Evolutionary conservation across 352 stramenopile species (phyloP).

Genomic region (Pythium phragmiticola): DNA sequence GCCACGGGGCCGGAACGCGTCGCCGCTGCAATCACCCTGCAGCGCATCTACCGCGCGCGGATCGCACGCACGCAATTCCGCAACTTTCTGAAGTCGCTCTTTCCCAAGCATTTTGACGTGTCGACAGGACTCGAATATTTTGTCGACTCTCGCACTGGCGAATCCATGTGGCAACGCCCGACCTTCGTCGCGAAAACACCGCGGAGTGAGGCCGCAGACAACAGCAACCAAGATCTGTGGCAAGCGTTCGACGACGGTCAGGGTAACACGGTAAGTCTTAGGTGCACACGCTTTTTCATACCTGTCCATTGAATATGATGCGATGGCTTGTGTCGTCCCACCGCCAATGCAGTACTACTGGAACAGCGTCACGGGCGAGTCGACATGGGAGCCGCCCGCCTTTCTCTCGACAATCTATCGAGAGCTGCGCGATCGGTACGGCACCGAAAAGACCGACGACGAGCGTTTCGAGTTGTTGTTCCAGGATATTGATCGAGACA

Average conservation of each 20-base stretch:
- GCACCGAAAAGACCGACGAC: conserved; percentile 45
- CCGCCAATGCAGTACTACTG: conserved; percentile 54
- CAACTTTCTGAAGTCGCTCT: conserved; percentile 49
- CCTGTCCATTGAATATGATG: neutral
- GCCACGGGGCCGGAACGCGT: conserved; percentile 63
- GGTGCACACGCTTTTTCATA: neutral
- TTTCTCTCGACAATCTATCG: conserved; percentile 56
- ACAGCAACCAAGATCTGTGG: conserved; percentile 36
- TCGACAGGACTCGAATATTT: conserved; percentile 51
- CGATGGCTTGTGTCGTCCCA: neutral
- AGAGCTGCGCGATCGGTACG: conserved; percentile 54
- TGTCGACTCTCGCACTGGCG: conserved; percentile 61
- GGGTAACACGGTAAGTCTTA: conserved; percentile 51
- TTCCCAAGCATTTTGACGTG: conserved; percentile 51
- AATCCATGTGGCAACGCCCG: conserved; percentile 55
- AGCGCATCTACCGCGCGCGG: conserved; percentile 66
- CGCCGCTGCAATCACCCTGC: conserved; percentile 55
- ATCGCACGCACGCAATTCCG: conserved; percentile 66
- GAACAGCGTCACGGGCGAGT: conserved; percentile 64
- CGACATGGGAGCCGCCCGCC: conserved; percentile 55
- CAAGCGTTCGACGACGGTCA: conserved; percentile 57
- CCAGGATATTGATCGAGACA: conserved; percentile 56
- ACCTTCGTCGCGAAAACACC: conserved; percentile 20
- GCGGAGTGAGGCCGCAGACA: conserved; percentile 20
- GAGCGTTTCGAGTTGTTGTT: conserved; percentile 71